Conservation (phyloP, 768 basidiomycete genomes). For the Galerina sulciceps region DNA sequence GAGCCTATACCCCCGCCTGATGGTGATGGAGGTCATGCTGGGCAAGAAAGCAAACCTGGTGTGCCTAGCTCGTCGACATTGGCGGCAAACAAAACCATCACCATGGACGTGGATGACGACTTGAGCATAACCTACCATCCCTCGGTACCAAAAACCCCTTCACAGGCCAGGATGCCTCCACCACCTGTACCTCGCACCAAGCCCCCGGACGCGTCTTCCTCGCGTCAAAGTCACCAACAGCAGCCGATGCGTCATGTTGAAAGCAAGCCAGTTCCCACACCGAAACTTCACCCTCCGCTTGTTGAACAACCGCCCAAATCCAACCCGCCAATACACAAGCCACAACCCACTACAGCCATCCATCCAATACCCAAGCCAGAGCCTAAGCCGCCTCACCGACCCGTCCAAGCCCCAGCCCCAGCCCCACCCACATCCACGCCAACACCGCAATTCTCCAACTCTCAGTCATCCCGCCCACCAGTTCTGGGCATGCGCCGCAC, state of each 20-base stretch:
- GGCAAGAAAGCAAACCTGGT: not conserved
- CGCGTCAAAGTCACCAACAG: not conserved
- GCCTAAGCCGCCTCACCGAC: not conserved
- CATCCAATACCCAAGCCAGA: conserved; percentile 8
- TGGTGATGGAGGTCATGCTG: not conserved
- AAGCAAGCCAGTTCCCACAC: not conserved
- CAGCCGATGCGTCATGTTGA: not conserved
- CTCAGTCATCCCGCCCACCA: conserved; percentile 30
- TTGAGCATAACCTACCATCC: no score
- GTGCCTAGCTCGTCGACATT: not conserved
- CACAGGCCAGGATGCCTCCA: not conserved
- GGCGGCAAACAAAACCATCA: not conserved
- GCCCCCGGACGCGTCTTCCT: not conserved
- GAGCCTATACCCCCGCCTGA: not conserved
- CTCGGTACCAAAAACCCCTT: not conserved
- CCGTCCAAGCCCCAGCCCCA: conserved; percentile 2
- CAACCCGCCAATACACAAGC: not conserved
- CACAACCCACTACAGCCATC: conserved; percentile 10
- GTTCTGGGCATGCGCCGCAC: conserved; percentile 44
- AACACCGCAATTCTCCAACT: conserved; percentile 15
- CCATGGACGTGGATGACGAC: no score
- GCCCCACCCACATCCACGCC: conserved; percentile 17
- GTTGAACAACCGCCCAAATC: conserved; percentile 8
- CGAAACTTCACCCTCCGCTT: conserved; percentile 15
- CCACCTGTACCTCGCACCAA: not conserved